Evolutionary conservation across 1,284 basidiomycete species (phyloP), one percentile per base, ranked within the genome.

Genomic region (Leccinum glutinopallens): DNA sequence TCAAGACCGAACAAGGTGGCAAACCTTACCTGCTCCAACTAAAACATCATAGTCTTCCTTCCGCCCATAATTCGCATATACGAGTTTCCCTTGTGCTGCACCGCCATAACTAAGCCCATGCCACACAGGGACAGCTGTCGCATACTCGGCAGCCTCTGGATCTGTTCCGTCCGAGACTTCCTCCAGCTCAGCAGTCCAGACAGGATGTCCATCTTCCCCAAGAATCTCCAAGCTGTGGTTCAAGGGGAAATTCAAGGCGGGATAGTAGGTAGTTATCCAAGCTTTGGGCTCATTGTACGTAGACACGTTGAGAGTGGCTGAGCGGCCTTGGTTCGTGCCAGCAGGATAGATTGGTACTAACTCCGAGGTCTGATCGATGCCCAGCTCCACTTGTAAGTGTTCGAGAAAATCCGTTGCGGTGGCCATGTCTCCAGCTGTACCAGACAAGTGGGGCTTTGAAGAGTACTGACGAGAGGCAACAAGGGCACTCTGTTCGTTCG

Each of bases 41-140:
- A 78, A 74, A 12, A 59, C 66, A 63, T 78, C 77, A 32, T 77
- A 76, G 33, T 78, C 83, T 41, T 81, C 75, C 73, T 88, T 87
- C 10, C 79, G 77, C 2, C 92, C 90, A 64, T 89, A 88, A 59
- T 88, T 84, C 6, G 80, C 92, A 71, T 90, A 89, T 39, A 93
- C 77, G 33, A 90, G 77, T 66, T 84, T 80, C 12, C 87, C 91
- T 65, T 75, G 71, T 33, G 81, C 84, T 59, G 82, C 80, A 1
- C 84, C 84, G 32, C 79, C 81, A 62, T 69, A 73, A 67, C 83
- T 85, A 8, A 84, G 73, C 0, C 84, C 85, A 69, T 87, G 85
- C 78, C 81, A 86, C 10, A 82, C 71, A 4, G 77, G 79, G 4
- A 84, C 75, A 17, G 77, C 71, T 37, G 78, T 75, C 25, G 76